phyloP scores from a whole-genome alignment of 78 protist genomes.

The Salpingoeca rosetta region DNA sequence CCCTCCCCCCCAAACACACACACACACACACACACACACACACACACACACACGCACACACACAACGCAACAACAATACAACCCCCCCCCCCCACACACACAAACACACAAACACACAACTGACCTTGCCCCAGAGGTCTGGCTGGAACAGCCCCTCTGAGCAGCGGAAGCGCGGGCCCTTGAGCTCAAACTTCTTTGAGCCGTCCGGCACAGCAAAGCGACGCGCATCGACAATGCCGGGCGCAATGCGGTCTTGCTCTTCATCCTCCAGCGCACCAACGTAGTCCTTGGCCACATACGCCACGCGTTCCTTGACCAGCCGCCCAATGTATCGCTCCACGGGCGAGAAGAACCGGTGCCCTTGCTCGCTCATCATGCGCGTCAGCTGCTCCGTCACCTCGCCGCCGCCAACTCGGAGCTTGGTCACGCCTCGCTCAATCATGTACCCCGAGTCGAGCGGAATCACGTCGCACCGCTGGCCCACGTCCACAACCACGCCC shows the following conservation, averaged over 20 bases:
- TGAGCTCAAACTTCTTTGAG: background rate
- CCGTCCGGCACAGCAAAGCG: background rate
- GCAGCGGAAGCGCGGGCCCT: background rate
- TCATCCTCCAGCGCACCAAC: background rate
- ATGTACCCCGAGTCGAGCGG: background rate
- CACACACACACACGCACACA: too few relatives aligned
- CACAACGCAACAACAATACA: too few relatives aligned
- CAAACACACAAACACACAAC: too few relatives aligned
- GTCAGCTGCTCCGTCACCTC: background rate
- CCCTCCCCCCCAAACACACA: too few relatives aligned
- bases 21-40: too few relatives aligned
- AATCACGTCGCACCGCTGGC: background rate
- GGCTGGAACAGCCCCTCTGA: conserved; percentile 6
- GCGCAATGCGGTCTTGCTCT: background rate
- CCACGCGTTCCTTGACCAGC: background rate
- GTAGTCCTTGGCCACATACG: background rate
- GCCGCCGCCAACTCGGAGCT: background rate
- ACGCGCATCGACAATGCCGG: background rate
- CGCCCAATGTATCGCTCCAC: background rate
- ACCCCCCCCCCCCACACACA: too few relatives aligned
- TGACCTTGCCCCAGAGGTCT: background rate
- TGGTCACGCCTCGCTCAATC: background rate
- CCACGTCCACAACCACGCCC: conserved; percentile 1
- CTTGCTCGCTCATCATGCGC: background rate
- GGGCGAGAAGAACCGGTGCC: conserved; percentile 4